Conservation (phyloP, 2,329 filamentous ascomycete species). For the Thelonectria discophora region DNA sequence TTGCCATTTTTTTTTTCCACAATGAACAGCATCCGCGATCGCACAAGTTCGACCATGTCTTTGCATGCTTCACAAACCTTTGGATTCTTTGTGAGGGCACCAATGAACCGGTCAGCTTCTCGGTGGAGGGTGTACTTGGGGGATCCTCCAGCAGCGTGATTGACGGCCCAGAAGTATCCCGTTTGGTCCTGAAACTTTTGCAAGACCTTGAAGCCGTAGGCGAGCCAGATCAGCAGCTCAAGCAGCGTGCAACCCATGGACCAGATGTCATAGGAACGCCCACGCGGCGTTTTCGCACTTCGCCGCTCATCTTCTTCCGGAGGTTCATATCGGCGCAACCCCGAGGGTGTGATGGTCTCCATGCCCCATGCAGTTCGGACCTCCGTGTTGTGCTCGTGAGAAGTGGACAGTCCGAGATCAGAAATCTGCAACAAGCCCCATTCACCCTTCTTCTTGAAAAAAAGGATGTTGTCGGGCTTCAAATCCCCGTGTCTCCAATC, state of each 20-base stretch:
- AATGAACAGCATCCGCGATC: neutral
- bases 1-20: neutral
- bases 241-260: slow-evolving; percentile 5
- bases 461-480: slow-evolving; percentile 15
- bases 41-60: neutral
- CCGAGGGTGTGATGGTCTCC: neutral
- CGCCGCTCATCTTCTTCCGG: neutral
- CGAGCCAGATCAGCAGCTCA: slow-evolving; percentile 2
- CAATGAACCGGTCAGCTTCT: neutral
- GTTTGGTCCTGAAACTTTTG: neutral
- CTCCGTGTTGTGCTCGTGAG: neutral
- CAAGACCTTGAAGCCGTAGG: neutral
- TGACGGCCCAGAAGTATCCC: neutral
- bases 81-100: neutral
- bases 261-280: slow-evolving; percentile 6
- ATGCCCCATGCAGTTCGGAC: neutral
- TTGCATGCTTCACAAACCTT: neutral
- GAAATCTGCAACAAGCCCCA: neutral
- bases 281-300: neutral
- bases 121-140: neutral
- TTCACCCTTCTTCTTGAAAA: neutral
- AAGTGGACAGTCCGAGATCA: neutral
- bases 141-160: neutral
- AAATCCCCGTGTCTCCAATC: slow-evolving; percentile 11
- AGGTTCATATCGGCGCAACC: neutral